phyloP scores from a whole-genome alignment of 192 early-diverging fungal genomes.

The Coemansia sp. region DNA sequence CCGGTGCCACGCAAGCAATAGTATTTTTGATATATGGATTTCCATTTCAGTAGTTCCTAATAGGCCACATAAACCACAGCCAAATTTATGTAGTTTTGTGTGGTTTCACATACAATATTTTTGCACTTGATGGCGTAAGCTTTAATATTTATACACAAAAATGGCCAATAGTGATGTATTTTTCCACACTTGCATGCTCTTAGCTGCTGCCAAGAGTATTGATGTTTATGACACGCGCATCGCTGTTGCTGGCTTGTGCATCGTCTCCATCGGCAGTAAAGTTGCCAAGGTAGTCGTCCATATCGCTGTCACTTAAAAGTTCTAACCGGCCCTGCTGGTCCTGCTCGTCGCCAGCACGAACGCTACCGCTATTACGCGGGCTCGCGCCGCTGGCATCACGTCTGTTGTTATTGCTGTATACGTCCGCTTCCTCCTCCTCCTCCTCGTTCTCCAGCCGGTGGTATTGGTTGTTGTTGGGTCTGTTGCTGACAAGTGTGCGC shows the following conservation, averaged over 20 bases:
- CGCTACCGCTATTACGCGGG: neutral
- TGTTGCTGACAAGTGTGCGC: slow-evolving; percentile 26
- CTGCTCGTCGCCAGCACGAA: neutral
- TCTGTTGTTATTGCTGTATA: neutral
- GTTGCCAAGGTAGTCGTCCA: slow-evolving; percentile 14
- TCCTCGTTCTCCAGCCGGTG: slow-evolving; percentile 27
- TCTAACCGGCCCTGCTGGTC: slow-evolving; percentile 14
- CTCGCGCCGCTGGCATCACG: neutral
- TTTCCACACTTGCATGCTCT: no score
- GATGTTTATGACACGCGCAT: slow-evolving; percentile 7
- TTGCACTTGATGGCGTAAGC: no score
- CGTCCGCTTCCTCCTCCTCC: slow-evolving; percentile 6
- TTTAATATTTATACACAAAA: neutral
- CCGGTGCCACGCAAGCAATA: no score
- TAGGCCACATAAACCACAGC: no score
- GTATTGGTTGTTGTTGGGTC: slow-evolving; percentile 7
- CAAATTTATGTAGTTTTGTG: no score
- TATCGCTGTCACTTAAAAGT: slow-evolving; percentile 22
- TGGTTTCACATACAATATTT: no score
- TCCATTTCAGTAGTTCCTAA: no score
- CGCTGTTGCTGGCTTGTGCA: slow-evolving; percentile 2
- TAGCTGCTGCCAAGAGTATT: neutral
- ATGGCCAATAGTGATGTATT: neutral
- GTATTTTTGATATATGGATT: no score
- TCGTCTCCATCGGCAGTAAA: neutral